Evolutionary conservation across 371 early-diverging fungal genomes (phyloP), one percentile per base, ranked within the genome.

Genomic region (Nematocida sp.): DNA sequence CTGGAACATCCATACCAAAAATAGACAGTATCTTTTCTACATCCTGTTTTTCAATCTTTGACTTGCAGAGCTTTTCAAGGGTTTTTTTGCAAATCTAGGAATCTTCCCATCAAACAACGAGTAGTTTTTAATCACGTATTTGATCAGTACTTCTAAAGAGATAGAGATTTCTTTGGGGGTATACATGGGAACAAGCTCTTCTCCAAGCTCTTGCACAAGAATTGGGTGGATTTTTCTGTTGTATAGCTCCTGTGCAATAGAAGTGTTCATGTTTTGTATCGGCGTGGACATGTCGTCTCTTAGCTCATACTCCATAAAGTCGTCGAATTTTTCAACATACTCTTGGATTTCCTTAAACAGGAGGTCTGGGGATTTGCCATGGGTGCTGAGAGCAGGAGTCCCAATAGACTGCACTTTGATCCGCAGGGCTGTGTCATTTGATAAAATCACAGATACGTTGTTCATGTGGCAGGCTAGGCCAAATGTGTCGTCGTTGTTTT

Each of bases 401-500:
- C 34, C 62, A 34, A 34, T 51, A 1, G 27, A 27, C 40, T 60
- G 40, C n/a, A 46, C 58, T 40, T 70, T 70, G 8, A 60, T 25
- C 0, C 58, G 45, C 3, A 70, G 40, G 0, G 58, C 56, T 1
- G 48, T 70, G 53, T 70, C 74, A 31, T 70, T 56, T 0, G 62
- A 43, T 3, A 70, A 48, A 17, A 57, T 11, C 2, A 70, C 19
- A 13, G 11, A 7, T 25, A 70, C 48, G n/a, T 62, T 48, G 50
- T 70, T 58, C 0, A 40, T 60, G n/a, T 37, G 11, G 63, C 74
- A 70, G 5, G 74, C 64, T 48, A 60, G 2, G 27, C 41, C 48
- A 63, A 70, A 43, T 34, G 58, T 29, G 53, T 70, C 74, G 41
- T 70, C 74, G 53, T 70, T 70, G 13, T 23, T 60, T 1, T n/a